Conservation (phyloP, 1,139 yeast genomes). For the Protomyces arabidopsidicola region DNA sequence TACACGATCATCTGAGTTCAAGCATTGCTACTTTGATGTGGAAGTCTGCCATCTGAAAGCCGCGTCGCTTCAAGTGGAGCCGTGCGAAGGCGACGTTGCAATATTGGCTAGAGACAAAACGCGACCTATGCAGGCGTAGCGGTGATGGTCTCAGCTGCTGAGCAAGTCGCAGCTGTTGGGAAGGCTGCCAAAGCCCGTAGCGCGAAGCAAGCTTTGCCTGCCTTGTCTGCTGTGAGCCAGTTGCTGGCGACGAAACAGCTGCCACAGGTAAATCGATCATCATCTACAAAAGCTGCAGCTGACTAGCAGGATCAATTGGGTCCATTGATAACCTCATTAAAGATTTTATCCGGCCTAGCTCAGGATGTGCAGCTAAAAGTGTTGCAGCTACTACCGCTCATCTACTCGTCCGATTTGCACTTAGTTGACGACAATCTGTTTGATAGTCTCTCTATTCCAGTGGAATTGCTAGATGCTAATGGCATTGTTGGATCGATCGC, state of each 20-base stretch:
- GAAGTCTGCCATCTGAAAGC: no score
- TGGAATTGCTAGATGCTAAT: neutral
- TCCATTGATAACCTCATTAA: constrained; percentile 1
- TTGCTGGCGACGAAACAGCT: neutral
- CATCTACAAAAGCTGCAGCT: neutral
- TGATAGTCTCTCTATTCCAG: constrained; percentile 1
- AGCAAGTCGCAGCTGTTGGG: neutral
- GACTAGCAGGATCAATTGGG: constrained; percentile 8
- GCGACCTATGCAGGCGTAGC: neutral
- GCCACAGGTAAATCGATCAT: neutral
- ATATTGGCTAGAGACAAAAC: neutral
- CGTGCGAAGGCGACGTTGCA: no score
- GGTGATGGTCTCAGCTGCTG: neutral
- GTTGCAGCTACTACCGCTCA: constrained; percentile 17
- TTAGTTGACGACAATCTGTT: neutral
- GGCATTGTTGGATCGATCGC: constrained; percentile 19
- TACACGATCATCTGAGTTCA: no score
- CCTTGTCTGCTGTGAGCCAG: neutral
- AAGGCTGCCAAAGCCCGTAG: neutral
- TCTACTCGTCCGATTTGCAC: neutral
- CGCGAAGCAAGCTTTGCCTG: neutral
- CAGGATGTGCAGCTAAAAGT: constrained; percentile 16
- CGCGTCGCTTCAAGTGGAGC: no score
- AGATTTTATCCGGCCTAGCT: neutral
- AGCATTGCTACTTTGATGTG: no score